Conservation (phyloP, 768 basidiomycete species). For the Dioszegia hungarica region DNA sequence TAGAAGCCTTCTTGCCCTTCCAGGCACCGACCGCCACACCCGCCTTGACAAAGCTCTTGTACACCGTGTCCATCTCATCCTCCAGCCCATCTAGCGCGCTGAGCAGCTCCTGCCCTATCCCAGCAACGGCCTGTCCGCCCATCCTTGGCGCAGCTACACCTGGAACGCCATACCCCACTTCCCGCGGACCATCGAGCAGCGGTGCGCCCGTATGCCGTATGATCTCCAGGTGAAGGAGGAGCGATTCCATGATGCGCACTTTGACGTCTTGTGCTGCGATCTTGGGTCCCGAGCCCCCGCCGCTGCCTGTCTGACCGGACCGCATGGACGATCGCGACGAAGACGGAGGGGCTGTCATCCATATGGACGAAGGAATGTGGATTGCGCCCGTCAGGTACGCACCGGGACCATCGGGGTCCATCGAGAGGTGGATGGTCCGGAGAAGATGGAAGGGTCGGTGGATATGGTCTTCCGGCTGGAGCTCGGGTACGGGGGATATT, state of each 20-base stretch:
- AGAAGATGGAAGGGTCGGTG: constrained; percentile 41
- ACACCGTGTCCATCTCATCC: constrained; percentile 35
- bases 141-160: constrained; percentile 6
- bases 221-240: constrained; percentile 22
- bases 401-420: constrained; percentile 30
- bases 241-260: constrained; percentile 23
- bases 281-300: constrained; percentile 12
- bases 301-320: not conserved
- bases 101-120: constrained; percentile 17
- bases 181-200: constrained; percentile 21
- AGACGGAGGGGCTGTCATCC: constrained; percentile 15
- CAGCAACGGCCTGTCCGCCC: not conserved
- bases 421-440: constrained; percentile 23
- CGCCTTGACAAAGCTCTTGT: constrained; percentile 23
- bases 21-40: constrained; percentile 27
- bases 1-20: constrained; percentile 36
- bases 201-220: constrained; percentile 15
- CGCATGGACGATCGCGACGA: not conserved
- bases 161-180: constrained; percentile 6
- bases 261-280: constrained; percentile 36
- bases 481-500: constrained; percentile 39
- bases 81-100: constrained; percentile 30
- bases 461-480: constrained; percentile 19
- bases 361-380: constrained; percentile 34
- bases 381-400: constrained; percentile 30